These are phyloP conservation scores for Trichophyton mentagrophytes DNA, from an alignment of 2,329 filamentous ascomycete genomes.

Conservation along the genomic window DNA sequence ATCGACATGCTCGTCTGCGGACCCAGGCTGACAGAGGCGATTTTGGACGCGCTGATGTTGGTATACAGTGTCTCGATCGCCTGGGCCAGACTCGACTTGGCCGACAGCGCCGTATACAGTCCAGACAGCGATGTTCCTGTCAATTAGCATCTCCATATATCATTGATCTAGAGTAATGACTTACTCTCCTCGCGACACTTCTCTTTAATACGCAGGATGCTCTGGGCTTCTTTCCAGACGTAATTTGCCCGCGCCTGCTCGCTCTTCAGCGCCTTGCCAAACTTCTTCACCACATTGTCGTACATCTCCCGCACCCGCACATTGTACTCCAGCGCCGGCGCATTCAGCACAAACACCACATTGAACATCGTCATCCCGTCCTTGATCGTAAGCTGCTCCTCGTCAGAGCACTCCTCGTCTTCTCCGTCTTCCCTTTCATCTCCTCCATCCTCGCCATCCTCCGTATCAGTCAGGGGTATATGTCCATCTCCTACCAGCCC, in stretches of 20 bases:
- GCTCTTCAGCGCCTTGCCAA: conserved; percentile 84
- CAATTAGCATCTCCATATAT: not conserved
- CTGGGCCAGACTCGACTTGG: conserved; percentile 63
- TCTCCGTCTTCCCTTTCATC: not conserved
- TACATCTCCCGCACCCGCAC: conserved; percentile 66
- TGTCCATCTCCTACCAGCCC: not conserved
- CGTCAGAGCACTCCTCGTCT: not conserved
- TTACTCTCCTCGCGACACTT: conserved; percentile 54
- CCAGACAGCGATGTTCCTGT: conserved; percentile 25
- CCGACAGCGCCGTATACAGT: conserved; percentile 34
- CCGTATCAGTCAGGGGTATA: not conserved
- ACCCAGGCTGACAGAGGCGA: conserved; percentile 69
- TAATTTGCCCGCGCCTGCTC: conserved; percentile 84
- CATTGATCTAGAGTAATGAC: not conserved
- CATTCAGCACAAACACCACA: conserved; percentile 80
- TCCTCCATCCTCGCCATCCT: not conserved
- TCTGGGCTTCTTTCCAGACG: conserved; percentile 80
- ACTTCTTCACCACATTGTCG: conserved; percentile 77
- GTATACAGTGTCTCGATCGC: conserved; percentile 74
- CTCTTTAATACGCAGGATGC: conserved; percentile 67
- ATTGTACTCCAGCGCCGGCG: conserved; percentile 63
- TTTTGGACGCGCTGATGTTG: conserved; percentile 69
- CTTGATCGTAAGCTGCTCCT: conserved; percentile 23
- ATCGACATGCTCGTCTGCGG: conserved; percentile 48
- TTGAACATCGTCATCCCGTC: conserved; percentile 93